phyloP scores from a whole-genome alignment of 495 filamentous ascomycete genomes.

The Xylaria curta region DNA sequence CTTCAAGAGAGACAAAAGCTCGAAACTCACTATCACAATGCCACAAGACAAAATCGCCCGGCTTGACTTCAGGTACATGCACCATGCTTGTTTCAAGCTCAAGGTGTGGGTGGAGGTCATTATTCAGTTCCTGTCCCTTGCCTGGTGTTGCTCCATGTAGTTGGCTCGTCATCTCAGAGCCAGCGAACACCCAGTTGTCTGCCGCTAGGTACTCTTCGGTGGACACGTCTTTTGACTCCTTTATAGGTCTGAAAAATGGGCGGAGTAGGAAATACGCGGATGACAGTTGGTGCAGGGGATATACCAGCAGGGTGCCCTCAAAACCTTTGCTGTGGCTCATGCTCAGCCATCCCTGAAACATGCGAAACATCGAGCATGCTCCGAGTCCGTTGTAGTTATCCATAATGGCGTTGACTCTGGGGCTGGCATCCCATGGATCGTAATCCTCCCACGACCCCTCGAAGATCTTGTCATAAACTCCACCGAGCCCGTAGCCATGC shows the following conservation, averaged over 20 bases:
- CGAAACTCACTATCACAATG: conserved; percentile 75
- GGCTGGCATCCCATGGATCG: conserved; percentile 79
- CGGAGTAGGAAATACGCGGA: conserved; percentile 84
- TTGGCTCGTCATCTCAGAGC: conserved; percentile 54
- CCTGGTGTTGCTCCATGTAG: conserved; percentile 81
- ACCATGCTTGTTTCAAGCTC: conserved; percentile 77
- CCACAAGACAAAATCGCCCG: conserved; percentile 91
- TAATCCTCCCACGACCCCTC: conserved; percentile 81
- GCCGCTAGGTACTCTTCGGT: conserved; percentile 39
- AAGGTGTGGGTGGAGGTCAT: conserved; percentile 76
- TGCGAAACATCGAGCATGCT: conserved; percentile 82
- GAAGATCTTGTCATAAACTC: conserved; percentile 75
- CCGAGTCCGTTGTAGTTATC: conserved; percentile 85
- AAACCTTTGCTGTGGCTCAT: conserved; percentile 74
- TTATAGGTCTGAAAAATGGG: conserved; percentile 74
- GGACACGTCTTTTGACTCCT: conserved; percentile 26
- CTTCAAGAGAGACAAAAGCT: background rate
- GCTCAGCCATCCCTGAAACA: conserved; percentile 88
- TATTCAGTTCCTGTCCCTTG: conserved; percentile 77
- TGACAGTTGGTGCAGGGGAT: conserved; percentile 74
- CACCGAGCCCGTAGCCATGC: conserved; percentile 70
- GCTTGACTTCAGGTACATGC: conserved; percentile 74
- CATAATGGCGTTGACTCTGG: conserved; percentile 69
- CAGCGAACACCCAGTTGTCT: conserved; percentile 59
- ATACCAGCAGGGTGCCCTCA: conserved; percentile 84